These are phyloP conservation scores for Ceratonia siliqua DNA, from an alignment of 306 rosid genomes.

Conservation along the genomic window DNA sequence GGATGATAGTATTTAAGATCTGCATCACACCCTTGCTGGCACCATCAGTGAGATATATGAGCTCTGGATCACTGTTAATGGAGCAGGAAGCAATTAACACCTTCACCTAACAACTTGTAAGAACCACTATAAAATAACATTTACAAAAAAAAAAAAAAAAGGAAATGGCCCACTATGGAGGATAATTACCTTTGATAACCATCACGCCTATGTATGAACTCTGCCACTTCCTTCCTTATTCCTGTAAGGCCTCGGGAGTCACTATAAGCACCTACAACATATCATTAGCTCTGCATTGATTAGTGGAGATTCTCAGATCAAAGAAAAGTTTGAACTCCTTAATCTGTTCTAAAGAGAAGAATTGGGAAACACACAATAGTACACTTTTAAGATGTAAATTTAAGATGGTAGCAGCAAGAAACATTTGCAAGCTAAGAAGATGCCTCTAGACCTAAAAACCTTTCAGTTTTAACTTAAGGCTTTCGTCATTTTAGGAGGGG, in stretches of 20 bases:
- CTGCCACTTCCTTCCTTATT: conserved; percentile 90
- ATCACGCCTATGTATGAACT: conserved; percentile 89
- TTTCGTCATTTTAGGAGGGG: not conserved
- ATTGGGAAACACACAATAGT: conserved; percentile 1
- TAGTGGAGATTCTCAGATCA: conserved; percentile 28
- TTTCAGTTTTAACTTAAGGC: not conserved
- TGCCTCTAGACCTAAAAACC: not conserved
- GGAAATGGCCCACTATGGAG: not conserved
- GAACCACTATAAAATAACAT: conserved; percentile 14
- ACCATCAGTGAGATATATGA: conserved; percentile 94
- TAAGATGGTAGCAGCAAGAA: conserved; percentile 3
- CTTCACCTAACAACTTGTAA: conserved; percentile 33
- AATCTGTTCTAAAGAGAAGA: not conserved
- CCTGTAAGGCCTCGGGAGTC: conserved; percentile 97
- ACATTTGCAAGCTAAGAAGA: not conserved
- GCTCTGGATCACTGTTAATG: conserved; percentile 84
- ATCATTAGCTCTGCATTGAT: conserved; percentile 17
- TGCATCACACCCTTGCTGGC: conserved; percentile 99
- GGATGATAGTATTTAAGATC: conserved; percentile 81
- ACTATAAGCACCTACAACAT: conserved; percentile 87
- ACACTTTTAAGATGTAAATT: not conserved
- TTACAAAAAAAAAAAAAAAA: not conserved
- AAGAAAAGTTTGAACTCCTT: conserved; percentile 12
- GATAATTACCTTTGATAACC: conserved; percentile 86
- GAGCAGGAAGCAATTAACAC: conserved; percentile 36